phyloP scores from a whole-genome alignment of 1,284 basidiomycete genomes.

The Phenoliferia sp. region DNA sequence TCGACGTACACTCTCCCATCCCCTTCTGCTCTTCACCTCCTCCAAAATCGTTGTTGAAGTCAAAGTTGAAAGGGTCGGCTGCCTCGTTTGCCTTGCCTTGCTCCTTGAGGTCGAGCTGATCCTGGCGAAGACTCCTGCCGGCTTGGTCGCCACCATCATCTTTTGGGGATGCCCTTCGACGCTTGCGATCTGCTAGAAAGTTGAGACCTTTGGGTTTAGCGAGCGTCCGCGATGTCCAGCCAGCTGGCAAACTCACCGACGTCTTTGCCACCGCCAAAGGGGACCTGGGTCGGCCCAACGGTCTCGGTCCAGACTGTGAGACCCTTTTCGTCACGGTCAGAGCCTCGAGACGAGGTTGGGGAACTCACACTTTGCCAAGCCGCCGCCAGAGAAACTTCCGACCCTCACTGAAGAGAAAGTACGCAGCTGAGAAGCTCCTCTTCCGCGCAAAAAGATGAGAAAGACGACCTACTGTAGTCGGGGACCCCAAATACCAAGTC shows the following conservation, averaged over 20 bases:
- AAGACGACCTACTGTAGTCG: slow-evolving; percentile 1
- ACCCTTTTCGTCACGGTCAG: background rate
- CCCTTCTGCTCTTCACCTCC: background rate
- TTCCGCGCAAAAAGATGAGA: background rate
- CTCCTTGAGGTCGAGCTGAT: background rate
- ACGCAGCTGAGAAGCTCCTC: background rate
- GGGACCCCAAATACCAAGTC: slow-evolving; percentile 19
- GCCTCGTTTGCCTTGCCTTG: background rate
- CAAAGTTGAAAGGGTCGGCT: slow-evolving; percentile 3
- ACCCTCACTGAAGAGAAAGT: background rate
- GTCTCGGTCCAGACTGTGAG: slow-evolving; percentile 16
- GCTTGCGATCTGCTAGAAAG: background rate
- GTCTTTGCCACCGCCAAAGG: slow-evolving; percentile 10
- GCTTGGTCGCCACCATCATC: background rate
- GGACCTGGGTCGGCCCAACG: background rate
- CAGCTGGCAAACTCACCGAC: slow-evolving; percentile 19
- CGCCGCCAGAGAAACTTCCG: background rate
- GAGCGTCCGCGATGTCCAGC: too few relatives aligned
- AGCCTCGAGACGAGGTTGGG: background rate
- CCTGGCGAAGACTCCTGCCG: background rate
- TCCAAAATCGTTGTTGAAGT: slow-evolving; percentile 11
- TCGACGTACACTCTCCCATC: background rate
- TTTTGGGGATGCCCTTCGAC: background rate
- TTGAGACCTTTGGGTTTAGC: background rate
- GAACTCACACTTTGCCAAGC: slow-evolving; percentile 5